Evolutionary conservation across 2,329 filamentous ascomycete species (phyloP).

Genomic region (Pestalotiopsis sp.): DNA sequence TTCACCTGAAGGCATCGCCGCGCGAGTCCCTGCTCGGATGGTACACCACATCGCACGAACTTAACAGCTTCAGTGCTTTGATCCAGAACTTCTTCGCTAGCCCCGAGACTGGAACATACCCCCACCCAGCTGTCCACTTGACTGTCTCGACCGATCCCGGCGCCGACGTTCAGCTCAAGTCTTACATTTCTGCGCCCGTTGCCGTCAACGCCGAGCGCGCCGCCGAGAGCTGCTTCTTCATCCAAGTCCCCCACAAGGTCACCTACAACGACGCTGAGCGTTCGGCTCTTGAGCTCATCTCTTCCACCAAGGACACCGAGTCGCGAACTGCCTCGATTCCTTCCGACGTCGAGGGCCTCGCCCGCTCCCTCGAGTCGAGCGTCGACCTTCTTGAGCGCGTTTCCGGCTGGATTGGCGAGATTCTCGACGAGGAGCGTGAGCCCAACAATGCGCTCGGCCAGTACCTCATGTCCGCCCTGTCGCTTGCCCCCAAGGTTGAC

Average conservation of each 20-base stretch:
- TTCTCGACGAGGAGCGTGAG: conserved; percentile 89
- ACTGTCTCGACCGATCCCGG: conserved; percentile 90
- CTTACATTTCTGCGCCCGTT: conserved; percentile 94
- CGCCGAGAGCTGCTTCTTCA: conserved; percentile 94
- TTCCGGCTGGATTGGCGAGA: conserved; percentile 86
- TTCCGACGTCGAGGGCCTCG: conserved; percentile 86
- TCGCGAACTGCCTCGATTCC: conserved; percentile 71
- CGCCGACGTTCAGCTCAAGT: conserved; percentile 83
- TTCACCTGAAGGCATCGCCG: conserved; percentile 91
- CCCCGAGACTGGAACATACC: conserved; percentile 94
- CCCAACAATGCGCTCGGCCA: conserved; percentile 91
- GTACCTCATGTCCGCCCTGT: conserved; percentile 91
- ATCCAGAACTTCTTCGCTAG: conserved; percentile 99
- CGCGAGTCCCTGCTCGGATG: conserved; percentile 94
- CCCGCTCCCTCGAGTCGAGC: conserved; percentile 83
- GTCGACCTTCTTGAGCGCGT: conserved; percentile 88
- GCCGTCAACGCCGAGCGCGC: conserved; percentile 93
- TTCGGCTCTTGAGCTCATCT: conserved; percentile 75
- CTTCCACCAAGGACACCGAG: conserved; percentile 77
- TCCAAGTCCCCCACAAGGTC: conserved; percentile 94
- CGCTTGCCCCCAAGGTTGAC: conserved; percentile 92
- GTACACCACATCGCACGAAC: conserved; percentile 96
- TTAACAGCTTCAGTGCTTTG: conserved; percentile 97
- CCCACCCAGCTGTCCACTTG: conserved; percentile 95
- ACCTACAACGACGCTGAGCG: conserved; percentile 73